Evolutionary conservation across 2,329 filamentous ascomycete species (phyloP).

Genomic region (Coniella vitis): DNA sequence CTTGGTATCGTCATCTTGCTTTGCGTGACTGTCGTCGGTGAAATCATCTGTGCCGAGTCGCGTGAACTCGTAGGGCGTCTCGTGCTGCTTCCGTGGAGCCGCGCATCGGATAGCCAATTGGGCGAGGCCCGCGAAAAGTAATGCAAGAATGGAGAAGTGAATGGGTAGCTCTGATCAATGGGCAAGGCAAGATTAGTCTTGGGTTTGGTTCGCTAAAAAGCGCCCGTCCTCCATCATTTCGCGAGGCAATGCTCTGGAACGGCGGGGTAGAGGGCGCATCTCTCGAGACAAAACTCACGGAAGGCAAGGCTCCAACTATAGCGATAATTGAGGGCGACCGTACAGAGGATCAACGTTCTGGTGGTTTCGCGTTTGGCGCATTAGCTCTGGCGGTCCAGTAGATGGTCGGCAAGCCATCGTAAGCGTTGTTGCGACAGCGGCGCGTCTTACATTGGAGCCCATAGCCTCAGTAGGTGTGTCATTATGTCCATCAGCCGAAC

Average conservation of each 20-base stretch:
- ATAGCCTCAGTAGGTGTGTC: neutral
- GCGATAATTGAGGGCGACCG: neutral
- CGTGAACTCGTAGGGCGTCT: neutral
- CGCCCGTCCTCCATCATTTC: too few species aligned
- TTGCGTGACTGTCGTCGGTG: neutral
- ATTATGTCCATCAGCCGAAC: too few species aligned
- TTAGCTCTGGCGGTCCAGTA: neutral
- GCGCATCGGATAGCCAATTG: neutral
- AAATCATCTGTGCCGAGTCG: neutral
- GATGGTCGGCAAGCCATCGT: too few species aligned
- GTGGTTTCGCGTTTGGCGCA: neutral
- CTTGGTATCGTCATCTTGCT: neutral
- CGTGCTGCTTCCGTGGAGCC: neutral
- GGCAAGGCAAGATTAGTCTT: too few species aligned
- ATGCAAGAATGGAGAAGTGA: neutral
- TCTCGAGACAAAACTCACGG: neutral
- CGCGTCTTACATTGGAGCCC: neutral
- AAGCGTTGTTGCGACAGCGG: too few species aligned
- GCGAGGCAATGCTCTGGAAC: too few species aligned
- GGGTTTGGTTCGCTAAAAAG: too few species aligned
- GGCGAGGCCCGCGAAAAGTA: neutral
- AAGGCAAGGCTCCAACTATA: neutral
- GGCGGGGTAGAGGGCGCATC: neutral
- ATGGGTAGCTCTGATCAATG: neutral
- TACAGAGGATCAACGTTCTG: neutral